These are phyloP conservation scores for Hygrocybe punicea DNA, from an alignment of 768 basidiomycete genomes.

Conservation along the genomic window DNA sequence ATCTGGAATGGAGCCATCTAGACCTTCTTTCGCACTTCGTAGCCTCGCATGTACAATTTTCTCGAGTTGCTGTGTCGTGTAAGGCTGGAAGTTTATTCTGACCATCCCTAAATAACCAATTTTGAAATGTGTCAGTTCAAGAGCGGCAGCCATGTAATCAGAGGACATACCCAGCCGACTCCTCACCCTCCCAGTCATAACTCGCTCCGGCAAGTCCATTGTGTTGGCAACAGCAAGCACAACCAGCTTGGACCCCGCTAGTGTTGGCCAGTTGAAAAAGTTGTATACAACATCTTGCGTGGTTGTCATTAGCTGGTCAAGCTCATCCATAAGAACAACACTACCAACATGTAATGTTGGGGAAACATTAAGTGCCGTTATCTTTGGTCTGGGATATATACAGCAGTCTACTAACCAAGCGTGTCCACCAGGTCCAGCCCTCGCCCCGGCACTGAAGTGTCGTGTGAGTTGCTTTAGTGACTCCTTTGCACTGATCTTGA, in stretches of 20 bases:
- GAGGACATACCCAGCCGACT: slow-evolving; percentile 74
- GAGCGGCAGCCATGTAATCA: not conserved
- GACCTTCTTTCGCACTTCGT: slow-evolving; percentile 49
- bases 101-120: slow-evolving; percentile 57
- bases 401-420: slow-evolving; percentile 67
- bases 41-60: slow-evolving; percentile 86
- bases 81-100: slow-evolving; percentile 90
- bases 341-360: slow-evolving; percentile 40
- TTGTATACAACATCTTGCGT: slow-evolving; percentile 99
- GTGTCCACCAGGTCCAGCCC: slow-evolving; percentile 74
- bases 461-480: slow-evolving; percentile 73
- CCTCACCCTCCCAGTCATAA: slow-evolving; percentile 87
- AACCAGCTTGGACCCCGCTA: slow-evolving; percentile 81
- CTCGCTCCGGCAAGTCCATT: slow-evolving; percentile 94
- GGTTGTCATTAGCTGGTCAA: slow-evolving; percentile 92
- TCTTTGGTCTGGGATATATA: not conserved
- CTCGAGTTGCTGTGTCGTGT: slow-evolving; percentile 71
- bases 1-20: slow-evolving; percentile 47
- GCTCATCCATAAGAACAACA: slow-evolving; percentile 96
- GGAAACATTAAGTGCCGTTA: slow-evolving; percentile 5
- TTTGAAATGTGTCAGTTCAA: not conserved
- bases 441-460: slow-evolving; percentile 67
- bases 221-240: slow-evolving; percentile 98
- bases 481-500: slow-evolving; percentile 72
- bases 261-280: slow-evolving; percentile 99